phyloP scores from a whole-genome alignment of 2,329 filamentous ascomycete genomes.

The Anthostomella pinea region DNA sequence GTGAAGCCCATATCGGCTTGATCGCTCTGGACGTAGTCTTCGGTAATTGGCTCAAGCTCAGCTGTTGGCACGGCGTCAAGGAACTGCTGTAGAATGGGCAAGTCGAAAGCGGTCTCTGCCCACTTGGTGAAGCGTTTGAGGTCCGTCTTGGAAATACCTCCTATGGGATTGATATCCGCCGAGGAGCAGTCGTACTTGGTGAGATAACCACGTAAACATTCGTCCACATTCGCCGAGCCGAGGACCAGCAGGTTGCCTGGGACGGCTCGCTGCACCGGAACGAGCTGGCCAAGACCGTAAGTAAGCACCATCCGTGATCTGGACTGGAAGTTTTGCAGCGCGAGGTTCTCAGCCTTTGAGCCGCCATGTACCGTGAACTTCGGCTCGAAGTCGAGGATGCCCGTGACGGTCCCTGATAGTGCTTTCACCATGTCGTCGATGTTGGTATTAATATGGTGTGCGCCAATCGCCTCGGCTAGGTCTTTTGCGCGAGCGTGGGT shows the following conservation, averaged over 20 bases:
- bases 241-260: constrained; percentile 63
- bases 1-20: constrained; percentile 40
- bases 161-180: constrained; percentile 54
- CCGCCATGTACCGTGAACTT: constrained; percentile 61
- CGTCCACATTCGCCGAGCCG: constrained; percentile 53
- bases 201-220: constrained; percentile 43
- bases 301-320: constrained; percentile 59
- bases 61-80: constrained; percentile 61
- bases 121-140: constrained; percentile 70
- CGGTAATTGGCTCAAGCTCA: constrained; percentile 64
- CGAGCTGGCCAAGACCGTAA: constrained; percentile 62
- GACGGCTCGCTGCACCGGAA: constrained; percentile 54
- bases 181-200: constrained; percentile 21
- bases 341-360: constrained; percentile 57
- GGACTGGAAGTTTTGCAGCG: constrained; percentile 67
- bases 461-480: not conserved
- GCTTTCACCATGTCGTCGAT: constrained; percentile 1
- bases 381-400: not conserved
- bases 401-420: not conserved
- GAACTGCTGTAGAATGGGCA: constrained; percentile 66
- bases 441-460: constrained; percentile 1
- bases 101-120: constrained; percentile 53
- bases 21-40: constrained; percentile 51
- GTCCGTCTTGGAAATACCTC: constrained; percentile 61
- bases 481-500: constrained; percentile 3